Evolutionary conservation across 345 rosid species (phyloP), one percentile per base, ranked within the genome.

Genomic region (Odontarrhena argentea): DNA sequence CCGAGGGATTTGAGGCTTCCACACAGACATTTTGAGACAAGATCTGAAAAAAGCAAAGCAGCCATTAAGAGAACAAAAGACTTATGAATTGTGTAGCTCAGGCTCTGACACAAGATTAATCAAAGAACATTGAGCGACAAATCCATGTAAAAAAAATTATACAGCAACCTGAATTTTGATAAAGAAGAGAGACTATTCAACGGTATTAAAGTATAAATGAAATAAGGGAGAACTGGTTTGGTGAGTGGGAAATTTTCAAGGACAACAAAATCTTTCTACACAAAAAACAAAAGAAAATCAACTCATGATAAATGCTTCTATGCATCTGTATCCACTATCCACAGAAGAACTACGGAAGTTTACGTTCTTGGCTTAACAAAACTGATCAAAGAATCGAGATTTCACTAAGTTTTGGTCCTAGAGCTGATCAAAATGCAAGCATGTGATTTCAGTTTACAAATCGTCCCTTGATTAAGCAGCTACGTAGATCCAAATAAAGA

Each of bases 1-100:
- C 37, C 88, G 82, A 58, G 94, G 96, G 45, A 76, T 75, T 10
- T 85, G 94, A 1, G 88, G 85, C 57, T 73, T 85, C 37, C 83
- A 53, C 7, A 83, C 68, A 76, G 88, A 71, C 96, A 92, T 86
- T 24, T 26, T 49, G 37, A 6, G 46, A 64, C 3, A 60, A 14
- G 44, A 12, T 51, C 72, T 73, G 53, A 30, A 62, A 18, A 41
- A 62, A 54, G 9, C 36, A 58, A 1, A 40, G 5, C 9, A 57
- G 14, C 3, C 41, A 72, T n/a, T 43, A 10, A 32, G 37, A 63
- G 30, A 58, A 48, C 24, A 44, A 13, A 43, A 42, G 7, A 12
- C 36, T 25, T 8, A 28, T 44, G 22, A 26, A 59, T 5, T 22
- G 12, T 58, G 0, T 57, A 47, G 24, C 47, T 18, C 42, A 18